Conservation (phyloP, 2,329 filamentous ascomycete species). For the Dactylellina drechsleri region DNA sequence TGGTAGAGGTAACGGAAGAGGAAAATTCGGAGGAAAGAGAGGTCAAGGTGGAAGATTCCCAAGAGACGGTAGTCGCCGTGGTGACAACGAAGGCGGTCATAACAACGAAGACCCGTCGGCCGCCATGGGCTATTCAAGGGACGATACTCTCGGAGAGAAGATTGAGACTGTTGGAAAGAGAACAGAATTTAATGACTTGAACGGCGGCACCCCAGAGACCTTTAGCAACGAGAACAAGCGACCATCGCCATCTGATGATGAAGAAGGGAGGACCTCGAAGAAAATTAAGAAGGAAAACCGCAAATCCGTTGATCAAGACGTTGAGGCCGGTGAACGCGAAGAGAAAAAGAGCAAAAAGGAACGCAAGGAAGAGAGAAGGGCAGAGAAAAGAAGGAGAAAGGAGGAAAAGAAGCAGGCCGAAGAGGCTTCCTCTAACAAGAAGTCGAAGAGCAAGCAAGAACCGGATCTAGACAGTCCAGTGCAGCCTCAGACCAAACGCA, state of each 20-base stretch:
- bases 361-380: slow-evolving; percentile 17
- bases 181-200: slow-evolving; percentile 7
- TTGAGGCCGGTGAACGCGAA: background rate
- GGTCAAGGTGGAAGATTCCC: slow-evolving; percentile 19
- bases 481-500: slow-evolving; percentile 28
- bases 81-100: background rate
- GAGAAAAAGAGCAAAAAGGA: slow-evolving; percentile 35
- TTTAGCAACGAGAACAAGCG: background rate
- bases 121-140: slow-evolving; percentile 6
- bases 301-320: slow-evolving; percentile 6
- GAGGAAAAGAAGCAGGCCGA: slow-evolving; percentile 13
- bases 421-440: slow-evolving; percentile 23
- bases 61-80: slow-evolving; percentile 1
- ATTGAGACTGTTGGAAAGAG: slow-evolving; percentile 50
- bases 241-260: background rate
- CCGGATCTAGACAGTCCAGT: slow-evolving; percentile 20
- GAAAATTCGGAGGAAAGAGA: slow-evolving; percentile 27
- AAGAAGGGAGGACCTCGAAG: slow-evolving; percentile 22
- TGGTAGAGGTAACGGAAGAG: slow-evolving; percentile 17
- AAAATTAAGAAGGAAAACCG: slow-evolving; percentile 30
- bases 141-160: slow-evolving; percentile 11
- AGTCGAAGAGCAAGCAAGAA: slow-evolving; percentile 38
- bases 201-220: background rate
- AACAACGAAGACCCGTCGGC: background rate
- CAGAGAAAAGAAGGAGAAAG: slow-evolving; percentile 5